Conservation (phyloP, 2,329 filamentous ascomycete species). For the Sarocladiaceae sp. region DNA sequence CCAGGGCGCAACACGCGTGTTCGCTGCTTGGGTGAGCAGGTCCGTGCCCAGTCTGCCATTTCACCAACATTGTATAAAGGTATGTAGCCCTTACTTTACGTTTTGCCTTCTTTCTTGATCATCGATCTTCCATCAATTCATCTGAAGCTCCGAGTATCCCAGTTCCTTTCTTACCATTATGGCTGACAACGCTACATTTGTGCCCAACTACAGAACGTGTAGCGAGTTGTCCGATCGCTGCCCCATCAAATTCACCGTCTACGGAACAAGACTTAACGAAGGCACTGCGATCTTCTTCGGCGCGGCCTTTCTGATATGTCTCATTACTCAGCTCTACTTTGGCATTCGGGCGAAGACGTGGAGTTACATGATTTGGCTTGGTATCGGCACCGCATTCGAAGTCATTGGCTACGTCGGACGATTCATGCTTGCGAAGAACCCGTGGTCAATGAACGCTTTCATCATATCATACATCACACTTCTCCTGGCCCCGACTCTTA, state of each 20-base stretch:
- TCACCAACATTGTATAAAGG: too few species aligned
- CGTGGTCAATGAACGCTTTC: constrained; percentile 33
- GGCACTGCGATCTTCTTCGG: constrained; percentile 26
- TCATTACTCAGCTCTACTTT: constrained; percentile 25
- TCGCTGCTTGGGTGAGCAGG: too few species aligned
- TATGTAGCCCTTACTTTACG: too few species aligned
- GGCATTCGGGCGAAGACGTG: constrained; percentile 43
- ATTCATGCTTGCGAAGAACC: constrained; percentile 31
- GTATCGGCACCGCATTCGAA: constrained; percentile 32
- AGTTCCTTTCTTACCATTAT: neutral
- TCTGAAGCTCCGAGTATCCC: too few species aligned
- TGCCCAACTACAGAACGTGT: constrained; percentile 14
- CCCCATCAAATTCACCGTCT: constrained; percentile 18
- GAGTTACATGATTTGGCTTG: constrained; percentile 27
- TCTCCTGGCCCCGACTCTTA: constrained; percentile 34
- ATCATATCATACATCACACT: constrained; percentile 34
- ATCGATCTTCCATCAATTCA: too few species aligned
- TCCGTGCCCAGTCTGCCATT: too few species aligned
- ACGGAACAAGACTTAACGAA: constrained; percentile 17
- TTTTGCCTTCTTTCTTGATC: too few species aligned
- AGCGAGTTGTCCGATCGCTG: constrained; percentile 27
- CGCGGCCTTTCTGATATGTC: constrained; percentile 25
- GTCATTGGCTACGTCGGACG: constrained; percentile 34
- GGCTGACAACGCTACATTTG: neutral
- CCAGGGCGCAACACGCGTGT: too few species aligned